Evolutionary conservation across 192 early-diverging fungal genomes (phyloP).

Genomic region (Coemansia sp.): DNA sequence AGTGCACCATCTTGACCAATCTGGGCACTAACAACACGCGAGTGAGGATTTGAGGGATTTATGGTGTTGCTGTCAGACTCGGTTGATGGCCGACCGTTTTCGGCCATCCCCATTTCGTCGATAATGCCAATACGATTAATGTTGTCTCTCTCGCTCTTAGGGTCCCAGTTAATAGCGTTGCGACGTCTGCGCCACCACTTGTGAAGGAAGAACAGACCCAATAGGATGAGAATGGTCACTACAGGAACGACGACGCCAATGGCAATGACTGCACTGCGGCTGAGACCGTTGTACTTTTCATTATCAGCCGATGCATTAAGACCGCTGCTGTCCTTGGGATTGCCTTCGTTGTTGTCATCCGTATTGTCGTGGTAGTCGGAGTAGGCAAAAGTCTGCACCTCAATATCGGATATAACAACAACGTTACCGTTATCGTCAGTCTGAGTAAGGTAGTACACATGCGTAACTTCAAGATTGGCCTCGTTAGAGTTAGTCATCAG

Average conservation of each 20-base stretch:
- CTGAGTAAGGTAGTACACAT: slow-evolving; percentile 2
- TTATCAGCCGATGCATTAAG: neutral
- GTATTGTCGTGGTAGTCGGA: neutral
- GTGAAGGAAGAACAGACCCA: slow-evolving; percentile 38
- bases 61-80: no score
- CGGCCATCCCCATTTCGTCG: slow-evolving; percentile 8
- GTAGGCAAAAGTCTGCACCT: slow-evolving; percentile 9
- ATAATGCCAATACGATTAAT: slow-evolving; percentile 40
- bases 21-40: no score
- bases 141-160: slow-evolving; percentile 34
- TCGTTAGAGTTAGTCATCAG: slow-evolving; percentile 4
- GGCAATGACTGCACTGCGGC: slow-evolving; percentile 29
- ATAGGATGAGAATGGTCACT: slow-evolving; percentile 27
- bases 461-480: neutral
- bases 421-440: slow-evolving; percentile 6
- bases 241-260: slow-evolving; percentile 30
- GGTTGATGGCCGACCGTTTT: no score
- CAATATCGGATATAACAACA: slow-evolving; percentile 4
- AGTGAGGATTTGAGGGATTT: no score
- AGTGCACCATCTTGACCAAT: no score
- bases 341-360: neutral
- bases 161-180: slow-evolving; percentile 36
- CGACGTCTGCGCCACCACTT: slow-evolving; percentile 36
- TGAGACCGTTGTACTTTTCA: slow-evolving; percentile 15
- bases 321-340: neutral